Base-by-base conservation (phyloP, 2,329 filamentous ascomycete species). In the Penicillium sp. region DNA sequence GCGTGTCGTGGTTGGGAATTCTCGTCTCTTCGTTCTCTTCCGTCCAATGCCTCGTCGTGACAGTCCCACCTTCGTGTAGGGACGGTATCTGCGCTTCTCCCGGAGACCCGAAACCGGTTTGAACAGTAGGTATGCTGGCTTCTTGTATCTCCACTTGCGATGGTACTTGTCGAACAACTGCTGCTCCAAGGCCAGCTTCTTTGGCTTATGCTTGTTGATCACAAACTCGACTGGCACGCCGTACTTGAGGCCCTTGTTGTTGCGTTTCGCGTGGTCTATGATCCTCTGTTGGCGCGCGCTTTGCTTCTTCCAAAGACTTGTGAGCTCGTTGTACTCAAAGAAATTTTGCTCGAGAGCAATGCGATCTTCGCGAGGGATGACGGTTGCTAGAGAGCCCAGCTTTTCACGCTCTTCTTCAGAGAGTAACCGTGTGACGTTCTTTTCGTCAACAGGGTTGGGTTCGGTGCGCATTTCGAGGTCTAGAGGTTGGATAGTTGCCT, bases 361-460 rank as follows among this genome's bases (percentile, higher is more conserved):
- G 34, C 43, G 44, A 32, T 61, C 57, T 13, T 49, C 44, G n/a
- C 21, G 47, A 16, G 59, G 42, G 16, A 61, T 43, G 10, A 55
- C 21, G 22, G 44, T 47, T 13, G 42, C 18, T 3, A 49, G 42
- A 7, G 32, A 9, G 4, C 21, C 16, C n/a, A 42, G 7, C 1
- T 27, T 7, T 8, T 27, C n/a, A 13, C 16, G 4, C 22, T 16
- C 49, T 13, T 14, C 7, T n/a, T 29, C 32, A 27, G 13, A 4
- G 43, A 51, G 18, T 54, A 51, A 38, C 45, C 29, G 31, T 13
- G 46, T 44, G 5, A 22, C 16, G 22, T 16, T 49, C 5, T 14
- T 14, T 14, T 44, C 39, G 22, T 39, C 24, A 8, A 22, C 22
- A 2, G 39, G 11, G 10, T 16, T 11, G 21, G 11, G 7, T 5